Evolutionary conservation across 441 rosid genomes (phyloP), one percentile per base, ranked within the genome.

Genomic region (Viola pubescens): DNA sequence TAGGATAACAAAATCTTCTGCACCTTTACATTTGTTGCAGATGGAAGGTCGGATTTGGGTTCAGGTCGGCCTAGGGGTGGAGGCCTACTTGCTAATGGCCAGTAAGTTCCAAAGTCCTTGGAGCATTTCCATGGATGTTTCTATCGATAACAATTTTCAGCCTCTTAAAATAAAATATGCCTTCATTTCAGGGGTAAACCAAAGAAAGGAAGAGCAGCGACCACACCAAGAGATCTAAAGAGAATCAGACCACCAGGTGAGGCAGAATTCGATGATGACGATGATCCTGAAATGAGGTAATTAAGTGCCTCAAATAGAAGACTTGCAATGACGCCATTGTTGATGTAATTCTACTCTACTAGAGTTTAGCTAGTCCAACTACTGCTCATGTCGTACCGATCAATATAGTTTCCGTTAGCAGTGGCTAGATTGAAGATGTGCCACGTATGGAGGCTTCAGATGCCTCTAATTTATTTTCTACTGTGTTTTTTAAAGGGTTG

Each of bases 21-120:
- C 9, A 2, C 9, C 5, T 16, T 58, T 7, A 49, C 62, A 16
- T 62, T 60, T 52, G 14, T 58, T 56, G 65, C 63, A 79, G 80
- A 75, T 55, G 80, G 78, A 56, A 69, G 76, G 57, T 66, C 67
- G 13, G 75, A 73, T 40, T 61, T 63, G 48, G 76, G 75, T 43
- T 40, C 71, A 10, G 71, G 61, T 37, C 59, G 73, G 42, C 56
- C 69, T 13, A 71, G 60, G 67, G 71, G 55, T 19, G 76, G 78
- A 75, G 60, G 19, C 38, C 4, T 71, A 38, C 54, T 67, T 55
- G 61, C 67, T 42, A 75, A 61, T 44, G 75, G 68, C 54, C 80
- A 64, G 78, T 79, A 59, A 69, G 75, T 62, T 37, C 13, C 57
- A 39, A 39, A 46, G 5, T 54, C 49, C 11, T 19, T 19, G 19